phyloP scores from a whole-genome alignment of 139 green algal species.

The Chlorella sp. region DNA sequence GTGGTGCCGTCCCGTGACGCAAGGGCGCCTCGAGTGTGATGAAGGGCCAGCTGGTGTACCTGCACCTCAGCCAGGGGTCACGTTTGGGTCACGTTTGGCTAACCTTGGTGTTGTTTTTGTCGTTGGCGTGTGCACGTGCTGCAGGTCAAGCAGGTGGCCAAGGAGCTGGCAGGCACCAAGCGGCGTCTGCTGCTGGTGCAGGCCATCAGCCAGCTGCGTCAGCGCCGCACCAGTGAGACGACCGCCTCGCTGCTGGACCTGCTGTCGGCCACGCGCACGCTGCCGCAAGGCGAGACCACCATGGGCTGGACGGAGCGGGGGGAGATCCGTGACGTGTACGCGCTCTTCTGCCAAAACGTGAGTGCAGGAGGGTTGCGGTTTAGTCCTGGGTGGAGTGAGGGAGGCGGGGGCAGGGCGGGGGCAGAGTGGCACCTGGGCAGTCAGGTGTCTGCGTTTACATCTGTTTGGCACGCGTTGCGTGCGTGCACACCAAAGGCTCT shows the following conservation, averaged over 20 bases:
- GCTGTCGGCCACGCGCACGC: constrained; percentile 30
- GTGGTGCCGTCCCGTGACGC: too few relatives aligned
- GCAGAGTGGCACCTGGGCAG: too few relatives aligned
- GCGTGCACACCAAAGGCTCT: too few relatives aligned
- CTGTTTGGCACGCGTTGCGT: too few relatives aligned
- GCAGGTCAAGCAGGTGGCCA: constrained; percentile 52
- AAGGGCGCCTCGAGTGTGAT: too few relatives aligned
- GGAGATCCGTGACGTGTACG: constrained; percentile 83
- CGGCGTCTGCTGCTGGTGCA: constrained; percentile 80
- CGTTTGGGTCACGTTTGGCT: too few relatives aligned
- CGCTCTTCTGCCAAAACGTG: constrained; percentile 36
- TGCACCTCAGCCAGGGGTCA: too few relatives aligned
- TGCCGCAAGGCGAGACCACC: constrained; percentile 45
- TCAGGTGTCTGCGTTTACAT: too few relatives aligned
- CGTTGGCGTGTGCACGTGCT: too few relatives aligned
- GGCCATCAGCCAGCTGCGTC: constrained; percentile 54
- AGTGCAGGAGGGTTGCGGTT: background rate
- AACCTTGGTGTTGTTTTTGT: too few relatives aligned
- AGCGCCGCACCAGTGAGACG: constrained; percentile 57
- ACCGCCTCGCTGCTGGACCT: constrained; percentile 41
- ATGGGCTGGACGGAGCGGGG: constrained; percentile 58
- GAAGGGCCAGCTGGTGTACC: too few relatives aligned
- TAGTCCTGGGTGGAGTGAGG: background rate
- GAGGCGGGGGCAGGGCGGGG: too few relatives aligned
- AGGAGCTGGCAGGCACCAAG: constrained; percentile 45